Base-by-base conservation (phyloP, 371 early-diverging fungal species). In the Mortierella sp. region DNA sequence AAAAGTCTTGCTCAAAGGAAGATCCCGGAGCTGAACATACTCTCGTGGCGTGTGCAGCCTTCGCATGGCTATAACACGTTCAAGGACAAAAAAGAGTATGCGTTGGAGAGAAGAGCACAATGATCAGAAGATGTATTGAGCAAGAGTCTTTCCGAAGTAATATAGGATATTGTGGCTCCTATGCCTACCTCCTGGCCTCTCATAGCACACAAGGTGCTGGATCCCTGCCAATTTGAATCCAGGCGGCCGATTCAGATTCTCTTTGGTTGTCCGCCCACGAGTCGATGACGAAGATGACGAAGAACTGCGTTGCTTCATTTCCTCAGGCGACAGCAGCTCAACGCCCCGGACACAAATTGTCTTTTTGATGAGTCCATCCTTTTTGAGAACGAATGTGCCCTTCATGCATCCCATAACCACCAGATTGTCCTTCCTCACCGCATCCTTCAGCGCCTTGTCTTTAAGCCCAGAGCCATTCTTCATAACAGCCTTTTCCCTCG, bases 361-460 rank as follows among this genome's bases (percentile, higher is more conserved):
- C 61, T 87, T 87, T 57, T 89, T 89, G 53, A 87, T 81, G n/a
- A 89, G 60, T 2, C 89, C 89, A 46, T 86, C 80, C 42, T 75
- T 76, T 59, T 87, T 89, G 58, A 86, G 81, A 0, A 85, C 83
- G 53, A 84, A 89, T 6, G 82, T 75, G 1, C 83, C 69, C 2
- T 78, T 75, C 50, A 78, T 72, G 24, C 80, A 82, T 21, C 72
- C 69, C 27, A 58, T 42, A n/a, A 72, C 73, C 27, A 70, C 50
- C 39, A 75, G 28, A 9, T 51, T 50, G 21, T 69, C 66, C 27
- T 60, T 48, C 21, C 55, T 48, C 30, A 72, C 62, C 19, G 53
- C 56, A 6, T 59, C 47, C 27, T 26, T 56, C 37, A 50, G 62
- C 41, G 47, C 58, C 50, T 53, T 48, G 32, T 60, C 72, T 43